Conservation (phyloP, 495 filamentous ascomycete species). For the Aspergillus asperescens region DNA sequence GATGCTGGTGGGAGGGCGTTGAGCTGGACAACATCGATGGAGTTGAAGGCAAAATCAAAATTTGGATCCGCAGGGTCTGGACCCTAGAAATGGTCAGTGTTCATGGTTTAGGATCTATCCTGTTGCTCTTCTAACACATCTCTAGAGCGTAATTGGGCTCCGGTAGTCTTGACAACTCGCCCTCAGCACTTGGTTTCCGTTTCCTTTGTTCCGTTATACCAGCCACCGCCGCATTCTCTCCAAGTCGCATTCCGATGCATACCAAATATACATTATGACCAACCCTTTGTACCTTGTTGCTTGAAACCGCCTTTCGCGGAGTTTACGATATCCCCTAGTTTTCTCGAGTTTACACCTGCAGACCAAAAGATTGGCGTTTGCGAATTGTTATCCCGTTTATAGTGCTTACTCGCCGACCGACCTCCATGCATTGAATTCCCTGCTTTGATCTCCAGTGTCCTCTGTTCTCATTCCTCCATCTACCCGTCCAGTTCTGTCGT, state of each 20-base stretch:
- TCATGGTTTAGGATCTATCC: neutral
- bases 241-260: constrained; percentile 7
- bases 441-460: constrained; percentile 19
- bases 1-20: constrained; percentile 99
- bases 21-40: constrained; percentile 87
- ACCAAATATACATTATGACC: constrained; percentile 13
- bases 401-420: constrained; percentile 15
- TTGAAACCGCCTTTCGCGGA: constrained; percentile 16
- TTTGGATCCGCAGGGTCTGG: constrained; percentile 98
- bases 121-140: constrained; percentile 22
- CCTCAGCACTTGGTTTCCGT: constrained; percentile 1
- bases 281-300: constrained; percentile 13
- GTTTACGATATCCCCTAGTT: constrained; percentile 27
- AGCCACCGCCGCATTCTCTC: constrained; percentile 9
- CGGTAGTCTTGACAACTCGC: constrained; percentile 46
- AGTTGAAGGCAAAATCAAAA: constrained; percentile 85
- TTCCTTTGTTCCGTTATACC: constrained; percentile 16
- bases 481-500: neutral
- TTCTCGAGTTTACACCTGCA: constrained; percentile 13
- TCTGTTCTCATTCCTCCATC: constrained; percentile 2
- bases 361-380: constrained; percentile 18
- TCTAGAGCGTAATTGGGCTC: constrained; percentile 78
- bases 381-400: constrained; percentile 15
- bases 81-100: constrained; percentile 87
- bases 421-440: constrained; percentile 17